These are phyloP conservation scores for Epichloe typhina DNA, from an alignment of 2,329 filamentous ascomycete genomes.

Conservation along the genomic window DNA sequence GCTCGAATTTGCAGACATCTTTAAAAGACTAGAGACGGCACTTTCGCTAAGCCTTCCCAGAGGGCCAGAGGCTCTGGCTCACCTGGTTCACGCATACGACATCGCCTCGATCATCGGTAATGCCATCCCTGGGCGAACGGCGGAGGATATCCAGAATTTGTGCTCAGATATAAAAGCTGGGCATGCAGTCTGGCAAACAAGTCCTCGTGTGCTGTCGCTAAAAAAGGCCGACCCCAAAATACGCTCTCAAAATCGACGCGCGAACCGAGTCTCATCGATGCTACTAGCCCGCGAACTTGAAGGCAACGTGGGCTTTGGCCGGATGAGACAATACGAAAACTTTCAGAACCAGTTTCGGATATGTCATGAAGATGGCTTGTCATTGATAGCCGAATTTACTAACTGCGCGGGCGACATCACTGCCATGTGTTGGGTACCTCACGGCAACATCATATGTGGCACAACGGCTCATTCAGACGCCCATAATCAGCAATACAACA, in stretches of 20 bases:
- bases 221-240: constrained; percentile 6
- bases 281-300: constrained; percentile 36
- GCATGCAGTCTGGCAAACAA: constrained; percentile 3
- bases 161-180: constrained; percentile 18
- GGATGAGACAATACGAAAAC: constrained; percentile 27
- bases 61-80: constrained; percentile 10
- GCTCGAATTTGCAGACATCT: constrained; percentile 22
- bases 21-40: constrained; percentile 10
- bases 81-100: constrained; percentile 10
- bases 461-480: constrained; percentile 49
- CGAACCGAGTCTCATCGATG: constrained; percentile 24
- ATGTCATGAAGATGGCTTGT: constrained; percentile 37
- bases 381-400: constrained; percentile 40
- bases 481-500: constrained; percentile 55
- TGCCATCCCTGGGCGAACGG: constrained; percentile 12
- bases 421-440: constrained; percentile 43
- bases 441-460: constrained; percentile 44
- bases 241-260: constrained; percentile 6
- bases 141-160: constrained; percentile 18
- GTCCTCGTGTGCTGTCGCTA: constrained; percentile 15
- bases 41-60: constrained; percentile 7
- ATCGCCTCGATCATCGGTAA: constrained; percentile 13
- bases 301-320: constrained; percentile 30
- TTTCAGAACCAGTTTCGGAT: constrained; percentile 32
- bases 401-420: constrained; percentile 49